Base-by-base conservation (phyloP, 2,329 filamentous ascomycete species). In the Phaeophleospora eucalypticola region DNA sequence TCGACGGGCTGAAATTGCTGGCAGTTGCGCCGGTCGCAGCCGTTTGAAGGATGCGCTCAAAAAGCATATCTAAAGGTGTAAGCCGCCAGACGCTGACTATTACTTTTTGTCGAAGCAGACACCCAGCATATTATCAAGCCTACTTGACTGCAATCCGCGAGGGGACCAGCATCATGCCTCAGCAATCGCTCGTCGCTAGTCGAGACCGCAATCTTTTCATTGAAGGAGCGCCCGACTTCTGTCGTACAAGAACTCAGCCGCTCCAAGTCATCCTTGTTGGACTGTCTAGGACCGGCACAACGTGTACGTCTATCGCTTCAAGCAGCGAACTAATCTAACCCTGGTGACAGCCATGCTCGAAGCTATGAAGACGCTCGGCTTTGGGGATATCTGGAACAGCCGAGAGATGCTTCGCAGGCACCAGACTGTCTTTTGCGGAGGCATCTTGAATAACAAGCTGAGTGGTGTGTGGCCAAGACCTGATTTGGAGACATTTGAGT, bases 311-410 rank as follows among this genome's bases (percentile, higher is more conserved):
- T 32, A 8, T n/a, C n/a, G n/a, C 4, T 14, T 36, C 33, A 17
- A 18, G 4, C 35, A 10, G 4, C 20, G 4, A 4, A 37, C 16
- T 18, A 9, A 35, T 35, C 14, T n/a, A n/a, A n/a, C n/a, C n/a
- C n/a, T n/a, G n/a, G n/a, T n/a, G n/a, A n/a, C n/a, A 42, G 40
- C 37, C n/a, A 46, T 46, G 32, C 37, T 46, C n/a, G 44, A 41
- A 46, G 44, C 44, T 9, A 41, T 41, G 44, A 41, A 41, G 8
- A 41, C 15, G 20, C 15, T 46, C 16, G 44, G 44, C 38, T 46
- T 40, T 18, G 43, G 43, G 8, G 36, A 41, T 18, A 46, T 41
- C 27, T 46, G 32, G 12, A 46, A 41, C 29, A 14, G 36, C 19
- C 36, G 43, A 10, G 29, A 21, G 4, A 46, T 46, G 43, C 21